These are phyloP conservation scores for Dictyostelium firmibasis DNA, from an alignment of 78 protist species.

Conservation along the genomic window DNA sequence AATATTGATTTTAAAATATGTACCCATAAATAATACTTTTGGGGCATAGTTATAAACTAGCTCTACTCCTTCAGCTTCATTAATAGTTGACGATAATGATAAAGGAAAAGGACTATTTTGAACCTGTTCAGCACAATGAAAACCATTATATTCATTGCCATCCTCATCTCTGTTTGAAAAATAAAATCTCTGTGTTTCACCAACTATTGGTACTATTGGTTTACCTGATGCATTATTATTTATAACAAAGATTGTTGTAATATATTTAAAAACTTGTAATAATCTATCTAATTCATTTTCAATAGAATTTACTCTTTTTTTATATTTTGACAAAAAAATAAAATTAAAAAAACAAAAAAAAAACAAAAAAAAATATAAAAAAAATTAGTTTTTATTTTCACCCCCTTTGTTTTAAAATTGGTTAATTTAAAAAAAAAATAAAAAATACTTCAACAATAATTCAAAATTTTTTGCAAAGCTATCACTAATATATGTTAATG, in stretches of 20 bases:
- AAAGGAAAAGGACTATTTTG: not conserved
- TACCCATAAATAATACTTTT: not conserved
- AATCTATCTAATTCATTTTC: not conserved
- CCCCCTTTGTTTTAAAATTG: too few species aligned
- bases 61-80: not conserved
- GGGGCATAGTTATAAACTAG: not conserved
- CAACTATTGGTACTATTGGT: not conserved
- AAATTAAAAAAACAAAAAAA: not conserved
- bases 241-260: not conserved
- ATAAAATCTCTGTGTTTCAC: not conserved
- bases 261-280: not conserved
- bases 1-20: not conserved
- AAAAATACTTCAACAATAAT: not conserved
- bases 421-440: not conserved
- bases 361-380: not conserved
- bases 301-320: not conserved
- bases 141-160: not conserved
- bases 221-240: not conserved
- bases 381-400: not conserved
- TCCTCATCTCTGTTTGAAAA: not conserved
- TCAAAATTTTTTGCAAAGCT: not conserved
- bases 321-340: too few species aligned
- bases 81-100: not conserved
- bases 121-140: not conserved
- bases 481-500: not conserved